These are phyloP conservation scores for Aspergillus panamensis DNA, from an alignment of 495 filamentous ascomycete genomes.

Conservation along the genomic window DNA sequence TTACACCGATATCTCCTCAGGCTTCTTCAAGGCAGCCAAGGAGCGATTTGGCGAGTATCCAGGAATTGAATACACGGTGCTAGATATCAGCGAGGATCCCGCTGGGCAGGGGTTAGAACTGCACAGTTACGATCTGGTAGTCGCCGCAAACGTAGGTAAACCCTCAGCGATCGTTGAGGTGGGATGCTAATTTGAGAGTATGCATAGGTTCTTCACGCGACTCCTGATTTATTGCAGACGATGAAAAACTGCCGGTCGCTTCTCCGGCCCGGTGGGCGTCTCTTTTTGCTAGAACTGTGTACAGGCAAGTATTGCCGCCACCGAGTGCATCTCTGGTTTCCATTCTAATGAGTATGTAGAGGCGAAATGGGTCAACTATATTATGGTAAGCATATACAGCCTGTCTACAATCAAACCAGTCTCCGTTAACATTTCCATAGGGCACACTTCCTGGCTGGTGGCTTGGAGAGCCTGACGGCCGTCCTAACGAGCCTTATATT, in stretches of 20 bases:
- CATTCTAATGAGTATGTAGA: background rate
- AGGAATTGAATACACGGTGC: conserved; percentile 20
- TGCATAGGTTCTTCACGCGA: background rate
- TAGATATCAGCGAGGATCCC: conserved; percentile 3
- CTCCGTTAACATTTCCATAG: background rate
- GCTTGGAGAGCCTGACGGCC: conserved; percentile 32
- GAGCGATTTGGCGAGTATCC: conserved; percentile 27
- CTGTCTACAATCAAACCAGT: background rate
- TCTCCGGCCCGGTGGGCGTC: conserved; percentile 2
- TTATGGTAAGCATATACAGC: background rate
- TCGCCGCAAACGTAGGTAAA: conserved; percentile 5
- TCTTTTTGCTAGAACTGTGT: conserved; percentile 9
- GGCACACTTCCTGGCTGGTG: conserved; percentile 36
- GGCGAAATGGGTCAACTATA: conserved; percentile 14
- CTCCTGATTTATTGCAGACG: conserved; percentile 1
- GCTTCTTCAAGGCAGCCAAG: conserved; percentile 37
- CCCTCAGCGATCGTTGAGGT: background rate
- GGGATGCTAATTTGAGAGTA: background rate
- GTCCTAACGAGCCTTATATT: conserved; percentile 30
- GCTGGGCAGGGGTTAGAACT: conserved; percentile 6
- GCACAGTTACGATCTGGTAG: conserved; percentile 3
- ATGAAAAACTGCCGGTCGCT: conserved; percentile 3
- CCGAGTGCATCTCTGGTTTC: background rate
- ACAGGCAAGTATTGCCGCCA: background rate
- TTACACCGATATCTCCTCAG: conserved; percentile 44